Base-by-base conservation (phyloP, 2,329 filamentous ascomycete genomes). In the Canariomyces notabilis region DNA sequence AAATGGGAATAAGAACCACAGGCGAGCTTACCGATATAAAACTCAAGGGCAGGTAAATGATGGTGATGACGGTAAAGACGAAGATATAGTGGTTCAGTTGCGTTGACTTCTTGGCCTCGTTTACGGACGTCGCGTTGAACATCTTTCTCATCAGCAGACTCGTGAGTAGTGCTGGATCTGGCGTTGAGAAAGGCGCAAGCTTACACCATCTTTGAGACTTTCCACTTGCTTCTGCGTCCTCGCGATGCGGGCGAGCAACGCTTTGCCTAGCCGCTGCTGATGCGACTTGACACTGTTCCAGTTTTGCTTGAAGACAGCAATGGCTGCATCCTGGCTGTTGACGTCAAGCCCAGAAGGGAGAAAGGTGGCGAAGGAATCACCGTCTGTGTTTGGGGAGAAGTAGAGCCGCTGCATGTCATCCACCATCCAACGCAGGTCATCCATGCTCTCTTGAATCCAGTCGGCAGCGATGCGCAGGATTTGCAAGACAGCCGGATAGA, bases 51-150 rank as follows among this genome's bases (percentile, higher is more conserved):
- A 52, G 37, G 33, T 49, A 47, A 20, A 52, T 26, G 23, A 49
- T 39, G 31, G 50, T 52, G 7, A 49, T 40, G 11, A 52, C 40
- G 8, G 46, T 52, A 21, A 52, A 52, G 14, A 52, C 40, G 6
- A 52, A 14, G 14, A 52, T 49, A 26, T 44, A 49, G 23, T 47
- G 42, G 40, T 52, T 52, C 12, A 49, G 26, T 15, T 49, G 35
- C 12, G 34, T 47, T 2, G 50, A 44, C 16, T 49, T 52, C 16
- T 18, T 44, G 0, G 50, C 37, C 35, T 52, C 50, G 19, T 42
- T 49, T 20, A 52, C 46, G 11, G 46, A 15, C 1, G 49, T 52
- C 16, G 46, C 35, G 12, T 41, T 49, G 43, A 52, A 47, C 15
- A 48, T 15, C 44, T 51, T 16, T 16, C 7, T 12, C n/a, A 21